phyloP scores from a whole-genome alignment of 257 asterid genomes.

The Ophiorrhiza pumila region DNA sequence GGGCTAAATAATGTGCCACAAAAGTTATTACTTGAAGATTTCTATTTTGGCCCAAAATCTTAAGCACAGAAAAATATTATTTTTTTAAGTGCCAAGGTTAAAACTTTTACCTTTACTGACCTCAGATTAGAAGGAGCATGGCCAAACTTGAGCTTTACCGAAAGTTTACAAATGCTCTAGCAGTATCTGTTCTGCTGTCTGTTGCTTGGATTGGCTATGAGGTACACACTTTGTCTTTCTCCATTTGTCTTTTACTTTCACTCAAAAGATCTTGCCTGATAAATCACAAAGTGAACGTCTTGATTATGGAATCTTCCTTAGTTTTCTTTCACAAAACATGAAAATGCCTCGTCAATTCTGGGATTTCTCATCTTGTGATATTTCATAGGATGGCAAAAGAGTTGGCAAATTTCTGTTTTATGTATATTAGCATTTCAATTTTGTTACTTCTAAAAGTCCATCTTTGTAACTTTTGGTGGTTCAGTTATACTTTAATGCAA shows the following conservation, averaged over 20 bases:
- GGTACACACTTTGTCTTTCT: constrained; percentile 36
- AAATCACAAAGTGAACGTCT: not conserved
- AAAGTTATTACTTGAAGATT: not conserved
- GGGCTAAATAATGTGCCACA: no score
- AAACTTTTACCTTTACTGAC: constrained; percentile 10
- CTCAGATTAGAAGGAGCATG: constrained; percentile 78
- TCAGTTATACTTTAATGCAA: constrained; percentile 90
- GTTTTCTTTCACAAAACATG: not conserved
- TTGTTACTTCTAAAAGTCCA: not conserved
- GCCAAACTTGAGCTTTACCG: constrained; percentile 90
- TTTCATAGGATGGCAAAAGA: not conserved
- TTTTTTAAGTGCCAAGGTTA: not conserved
- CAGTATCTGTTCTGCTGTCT: constrained; percentile 76
- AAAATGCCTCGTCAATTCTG: not conserved
- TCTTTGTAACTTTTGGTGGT: constrained; percentile 25
- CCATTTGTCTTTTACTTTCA: not conserved
- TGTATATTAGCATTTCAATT: not conserved
- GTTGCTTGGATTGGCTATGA: constrained; percentile 99
- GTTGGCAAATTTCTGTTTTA: not conserved
- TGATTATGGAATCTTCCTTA: not conserved
- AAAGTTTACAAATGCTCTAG: constrained; percentile 82
- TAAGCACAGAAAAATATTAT: not conserved
- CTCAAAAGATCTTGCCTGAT: not conserved
- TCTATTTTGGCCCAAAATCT: not conserved
- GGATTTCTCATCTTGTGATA: not conserved